Conservation (phyloP, 345 rosid species). For the Linum usitatissimum region DNA sequence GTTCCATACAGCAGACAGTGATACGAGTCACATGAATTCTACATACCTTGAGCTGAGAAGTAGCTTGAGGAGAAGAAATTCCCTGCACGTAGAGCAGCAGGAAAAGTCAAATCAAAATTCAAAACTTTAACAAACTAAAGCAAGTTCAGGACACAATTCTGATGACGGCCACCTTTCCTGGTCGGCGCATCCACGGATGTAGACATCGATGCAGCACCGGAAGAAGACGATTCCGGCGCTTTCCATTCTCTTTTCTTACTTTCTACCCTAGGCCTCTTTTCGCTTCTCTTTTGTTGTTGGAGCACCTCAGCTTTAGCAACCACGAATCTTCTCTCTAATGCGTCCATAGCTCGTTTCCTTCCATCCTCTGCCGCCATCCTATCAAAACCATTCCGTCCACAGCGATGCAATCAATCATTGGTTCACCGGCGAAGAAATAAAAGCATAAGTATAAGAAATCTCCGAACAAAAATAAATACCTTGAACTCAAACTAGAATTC, state of each 20-base stretch:
- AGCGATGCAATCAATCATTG: background rate
- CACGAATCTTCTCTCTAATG: constrained; percentile 48
- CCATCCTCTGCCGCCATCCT: constrained; percentile 22
- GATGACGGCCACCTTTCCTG: background rate
- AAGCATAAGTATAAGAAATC: background rate
- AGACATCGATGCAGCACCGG: background rate
- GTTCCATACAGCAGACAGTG: background rate
- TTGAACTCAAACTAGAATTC: background rate
- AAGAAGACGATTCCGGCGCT: background rate
- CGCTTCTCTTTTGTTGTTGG: constrained; percentile 35
- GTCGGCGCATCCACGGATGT: background rate
- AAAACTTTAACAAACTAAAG: background rate
- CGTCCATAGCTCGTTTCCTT: constrained; percentile 41
- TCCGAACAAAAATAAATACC: background rate
- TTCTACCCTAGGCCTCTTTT: constrained; percentile 9
- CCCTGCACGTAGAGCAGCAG: background rate
- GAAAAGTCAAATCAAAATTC: too few species aligned
- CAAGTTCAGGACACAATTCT: background rate
- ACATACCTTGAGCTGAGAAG: background rate
- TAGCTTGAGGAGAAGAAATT: background rate
- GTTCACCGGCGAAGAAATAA: background rate
- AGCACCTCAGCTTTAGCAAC: constrained; percentile 46
- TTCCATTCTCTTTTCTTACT: background rate
- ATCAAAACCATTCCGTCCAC: background rate
- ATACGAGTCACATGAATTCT: background rate